A percentile compares a stretch with the other conserved stretches of the same genome.
phyloP scores from a whole-genome alignment of 305 asterid genomes.

The Fraxinus ornus region DNA sequence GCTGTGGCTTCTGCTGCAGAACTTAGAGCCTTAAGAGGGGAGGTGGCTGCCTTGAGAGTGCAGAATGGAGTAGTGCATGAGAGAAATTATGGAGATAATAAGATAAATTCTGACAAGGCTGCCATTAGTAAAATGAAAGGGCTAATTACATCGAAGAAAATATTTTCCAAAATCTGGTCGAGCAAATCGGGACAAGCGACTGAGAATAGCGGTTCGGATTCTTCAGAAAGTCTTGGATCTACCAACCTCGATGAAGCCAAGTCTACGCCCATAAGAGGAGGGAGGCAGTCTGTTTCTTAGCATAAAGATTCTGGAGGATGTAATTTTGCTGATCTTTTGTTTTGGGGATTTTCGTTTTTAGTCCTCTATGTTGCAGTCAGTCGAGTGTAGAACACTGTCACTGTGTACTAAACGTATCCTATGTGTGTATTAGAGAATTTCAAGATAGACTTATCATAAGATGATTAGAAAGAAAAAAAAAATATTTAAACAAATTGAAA shows the following conservation, averaged over 20 bases:
- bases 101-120: slow-evolving; percentile 53
- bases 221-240: slow-evolving; percentile 82
- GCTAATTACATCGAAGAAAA: slow-evolving; percentile 64
- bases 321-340: slow-evolving; percentile 19
- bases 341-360: background rate
- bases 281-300: slow-evolving; percentile 32
- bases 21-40: slow-evolving; percentile 79
- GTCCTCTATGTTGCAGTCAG: background rate
- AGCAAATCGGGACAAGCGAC: slow-evolving; percentile 51
- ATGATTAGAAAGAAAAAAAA: background rate
- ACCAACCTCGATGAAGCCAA: slow-evolving; percentile 63
- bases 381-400: background rate
- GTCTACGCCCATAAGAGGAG: slow-evolving; percentile 65
- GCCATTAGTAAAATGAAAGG: slow-evolving; percentile 66
- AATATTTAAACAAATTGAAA: background rate
- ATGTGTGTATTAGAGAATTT: background rate
- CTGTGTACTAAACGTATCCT: background rate
- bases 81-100: slow-evolving; percentile 38
- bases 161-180: slow-evolving; percentile 81
- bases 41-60: slow-evolving; percentile 70
- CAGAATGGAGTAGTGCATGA: slow-evolving; percentile 48
- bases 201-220: slow-evolving; percentile 93
- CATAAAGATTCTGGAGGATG: background rate
- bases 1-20: slow-evolving; percentile 87
- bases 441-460: background rate